Conservation (phyloP, 2,329 filamentous ascomycete genomes). For the Microcyclosporella mali region DNA sequence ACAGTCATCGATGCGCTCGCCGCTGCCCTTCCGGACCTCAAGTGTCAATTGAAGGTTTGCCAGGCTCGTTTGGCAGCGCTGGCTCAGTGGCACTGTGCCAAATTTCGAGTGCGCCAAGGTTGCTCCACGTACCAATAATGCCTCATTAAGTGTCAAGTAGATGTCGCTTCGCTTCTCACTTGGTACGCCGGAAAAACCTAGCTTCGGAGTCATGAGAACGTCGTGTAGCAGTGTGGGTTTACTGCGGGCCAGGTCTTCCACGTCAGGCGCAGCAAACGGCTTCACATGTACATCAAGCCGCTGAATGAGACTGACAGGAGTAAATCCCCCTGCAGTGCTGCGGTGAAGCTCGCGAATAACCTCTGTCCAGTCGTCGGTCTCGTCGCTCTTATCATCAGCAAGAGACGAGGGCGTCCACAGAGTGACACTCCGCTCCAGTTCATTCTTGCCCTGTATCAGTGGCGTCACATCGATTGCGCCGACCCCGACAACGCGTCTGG, state of each 20-base stretch:
- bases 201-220: slow-evolving; percentile 73
- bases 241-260: slow-evolving; percentile 72
- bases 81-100: slow-evolving; percentile 69
- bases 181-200: slow-evolving; percentile 89
- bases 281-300: slow-evolving; percentile 73
- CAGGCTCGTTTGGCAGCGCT: slow-evolving; percentile 51
- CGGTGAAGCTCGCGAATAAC: slow-evolving; percentile 67
- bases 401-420: slow-evolving; percentile 63
- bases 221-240: slow-evolving; percentile 83
- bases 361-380: slow-evolving; percentile 63
- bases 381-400: slow-evolving; percentile 52
- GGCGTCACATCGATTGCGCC: slow-evolving; percentile 69
- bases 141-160: slow-evolving; percentile 78
- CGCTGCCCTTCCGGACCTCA: slow-evolving; percentile 73
- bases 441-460: slow-evolving; percentile 21
- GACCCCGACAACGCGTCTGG: slow-evolving; percentile 66
- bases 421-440: slow-evolving; percentile 43
- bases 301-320: slow-evolving; percentile 50
- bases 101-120: slow-evolving; percentile 64
- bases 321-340: slow-evolving; percentile 64
- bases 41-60: slow-evolving; percentile 80
- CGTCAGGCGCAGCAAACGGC: slow-evolving; percentile 69
- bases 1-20: slow-evolving; percentile 78
- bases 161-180: slow-evolving; percentile 88
- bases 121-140: slow-evolving; percentile 64